Conservation (phyloP, 495 filamentous ascomycete genomes). For the Aspergillus taichungensis region DNA sequence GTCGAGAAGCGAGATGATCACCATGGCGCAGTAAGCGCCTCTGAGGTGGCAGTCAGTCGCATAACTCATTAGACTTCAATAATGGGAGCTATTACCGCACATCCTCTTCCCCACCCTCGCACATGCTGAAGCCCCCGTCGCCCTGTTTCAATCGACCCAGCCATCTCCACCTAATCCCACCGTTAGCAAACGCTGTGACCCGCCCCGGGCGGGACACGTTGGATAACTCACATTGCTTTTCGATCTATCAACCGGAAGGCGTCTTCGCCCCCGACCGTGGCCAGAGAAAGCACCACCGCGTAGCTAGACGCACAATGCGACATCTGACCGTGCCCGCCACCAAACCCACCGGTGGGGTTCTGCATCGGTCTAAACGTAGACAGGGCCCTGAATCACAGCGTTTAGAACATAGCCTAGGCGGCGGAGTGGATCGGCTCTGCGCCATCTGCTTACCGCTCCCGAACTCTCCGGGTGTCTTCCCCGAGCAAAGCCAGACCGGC, state of each 20-base stretch:
- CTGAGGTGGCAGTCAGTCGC: slow-evolving; percentile 31
- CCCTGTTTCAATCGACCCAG: slow-evolving; percentile 72
- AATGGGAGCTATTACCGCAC: slow-evolving; percentile 52
- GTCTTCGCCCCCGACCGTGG: slow-evolving; percentile 64
- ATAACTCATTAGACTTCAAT: not conserved
- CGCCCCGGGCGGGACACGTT: not conserved
- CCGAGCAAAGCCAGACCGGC: slow-evolving; percentile 64
- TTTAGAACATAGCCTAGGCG: slow-evolving; percentile 1
- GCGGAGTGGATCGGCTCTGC: too few species aligned
- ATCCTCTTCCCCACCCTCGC: slow-evolving; percentile 78
- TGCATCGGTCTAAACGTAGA: slow-evolving; percentile 70
- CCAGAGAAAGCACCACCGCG: slow-evolving; percentile 67
- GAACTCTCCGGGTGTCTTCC: slow-evolving; percentile 62
- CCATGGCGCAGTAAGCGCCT: slow-evolving; percentile 82
- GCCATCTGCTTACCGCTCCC: slow-evolving; percentile 43
- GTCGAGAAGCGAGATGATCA: slow-evolving; percentile 71
- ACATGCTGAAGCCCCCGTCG: slow-evolving; percentile 77
- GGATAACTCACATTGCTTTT: slow-evolving; percentile 54
- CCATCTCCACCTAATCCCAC: slow-evolving; percentile 61
- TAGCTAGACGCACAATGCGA: slow-evolving; percentile 87
- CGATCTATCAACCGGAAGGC: slow-evolving; percentile 71
- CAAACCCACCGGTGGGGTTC: slow-evolving; percentile 79
- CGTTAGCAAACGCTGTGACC: slow-evolving; percentile 11
- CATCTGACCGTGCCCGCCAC: slow-evolving; percentile 82
- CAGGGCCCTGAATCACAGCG: slow-evolving; percentile 41